A percentile compares a stretch with the other conserved stretches of the same genome.
Evolutionary conservation across 1,284 basidiomycete species (phyloP).

Genomic region (Tremellales sp.): DNA sequence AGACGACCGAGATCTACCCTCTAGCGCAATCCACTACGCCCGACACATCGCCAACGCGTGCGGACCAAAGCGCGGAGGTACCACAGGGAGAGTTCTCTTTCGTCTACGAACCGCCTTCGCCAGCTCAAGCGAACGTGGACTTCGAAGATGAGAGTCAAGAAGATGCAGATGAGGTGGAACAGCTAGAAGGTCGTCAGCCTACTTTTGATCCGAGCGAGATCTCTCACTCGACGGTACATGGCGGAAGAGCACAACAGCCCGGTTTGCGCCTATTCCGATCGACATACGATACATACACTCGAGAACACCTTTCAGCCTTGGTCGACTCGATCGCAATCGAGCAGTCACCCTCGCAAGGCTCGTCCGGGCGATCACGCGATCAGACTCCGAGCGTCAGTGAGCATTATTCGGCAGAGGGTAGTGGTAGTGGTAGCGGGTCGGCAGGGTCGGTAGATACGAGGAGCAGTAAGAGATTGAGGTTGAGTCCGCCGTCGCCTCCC

Average conservation of each 20-base stretch:
- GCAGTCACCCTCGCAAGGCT: constrained; percentile 53
- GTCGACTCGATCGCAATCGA: constrained; percentile 82
- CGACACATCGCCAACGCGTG: background rate
- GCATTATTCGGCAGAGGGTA: background rate
- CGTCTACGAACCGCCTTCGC: constrained; percentile 7
- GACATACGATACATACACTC: constrained; percentile 82
- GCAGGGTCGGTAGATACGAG: constrained; percentile 2
- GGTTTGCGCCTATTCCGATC: constrained; percentile 81
- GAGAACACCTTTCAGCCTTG: constrained; percentile 83
- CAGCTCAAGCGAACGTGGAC: no score
- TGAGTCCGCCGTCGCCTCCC: constrained; percentile 26
- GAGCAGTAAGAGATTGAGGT: constrained; percentile 31
- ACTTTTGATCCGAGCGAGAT: constrained; percentile 23
- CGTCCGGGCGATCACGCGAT: no score
- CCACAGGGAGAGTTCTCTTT: constrained; percentile 2
- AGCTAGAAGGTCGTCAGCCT: constrained; percentile 2
- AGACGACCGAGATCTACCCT: background rate
- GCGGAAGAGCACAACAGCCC: constrained; percentile 52
- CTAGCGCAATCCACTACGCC: background rate
- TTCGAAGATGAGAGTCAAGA: background rate
- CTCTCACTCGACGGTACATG: constrained; percentile 30
- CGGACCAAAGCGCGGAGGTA: background rate
- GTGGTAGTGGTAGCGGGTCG: background rate
- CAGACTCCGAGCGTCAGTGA: background rate
- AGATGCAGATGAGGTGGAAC: background rate